Evolutionary conservation across 768 basidiomycete genomes (phyloP), one percentile per base, ranked within the genome.

Genomic region (Suillus spraguei): DNA sequence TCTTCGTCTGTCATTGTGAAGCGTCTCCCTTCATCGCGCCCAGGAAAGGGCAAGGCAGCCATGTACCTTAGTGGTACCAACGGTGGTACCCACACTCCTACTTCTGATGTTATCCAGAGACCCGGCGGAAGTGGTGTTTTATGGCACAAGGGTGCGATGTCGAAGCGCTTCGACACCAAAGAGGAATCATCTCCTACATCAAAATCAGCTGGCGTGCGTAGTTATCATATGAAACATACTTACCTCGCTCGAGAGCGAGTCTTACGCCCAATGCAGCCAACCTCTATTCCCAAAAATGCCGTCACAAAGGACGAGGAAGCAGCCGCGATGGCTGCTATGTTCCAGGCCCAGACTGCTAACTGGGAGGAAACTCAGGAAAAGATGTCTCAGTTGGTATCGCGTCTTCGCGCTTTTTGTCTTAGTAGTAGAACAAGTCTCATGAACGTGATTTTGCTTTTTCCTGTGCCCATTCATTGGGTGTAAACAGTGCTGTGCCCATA

Each of bases 351-450:
- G 78, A 88, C 89, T 46, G 89, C 92, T 67, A 93, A 95, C 78
- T 99, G 97, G 97, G 92, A 97, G 82, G 92, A 96, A 85, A 91
- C 95, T 73, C 95, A 98, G 81, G 95, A 98, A 84, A 95, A 97
- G 85, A 98, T 99, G 96, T 91, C 95, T 74, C 90, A 94, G 97
- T 99, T 83, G 83, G 96, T 95, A 82, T 87, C 79, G 80, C 82
- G 83, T 83, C 74, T 76, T 70, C 71, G 72, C 75, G 74, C 80
- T 81, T 80, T 79, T 81, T 84, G 78, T 85, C 75, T 71, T 78
- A 76, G 84, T 89, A 88, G 87, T 90, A 89, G 84, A 79, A 68
- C 74, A 70, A 76, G 68, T 91, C 90, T 91, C 88, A 92, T 91
- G 84, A 85, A 87, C 82, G 78, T 78, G 70, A 70, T 81, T 82